Evolutionary conservation across 1,284 basidiomycete species (phyloP).

Genomic region (Cystobasidiaceae sp.): DNA sequence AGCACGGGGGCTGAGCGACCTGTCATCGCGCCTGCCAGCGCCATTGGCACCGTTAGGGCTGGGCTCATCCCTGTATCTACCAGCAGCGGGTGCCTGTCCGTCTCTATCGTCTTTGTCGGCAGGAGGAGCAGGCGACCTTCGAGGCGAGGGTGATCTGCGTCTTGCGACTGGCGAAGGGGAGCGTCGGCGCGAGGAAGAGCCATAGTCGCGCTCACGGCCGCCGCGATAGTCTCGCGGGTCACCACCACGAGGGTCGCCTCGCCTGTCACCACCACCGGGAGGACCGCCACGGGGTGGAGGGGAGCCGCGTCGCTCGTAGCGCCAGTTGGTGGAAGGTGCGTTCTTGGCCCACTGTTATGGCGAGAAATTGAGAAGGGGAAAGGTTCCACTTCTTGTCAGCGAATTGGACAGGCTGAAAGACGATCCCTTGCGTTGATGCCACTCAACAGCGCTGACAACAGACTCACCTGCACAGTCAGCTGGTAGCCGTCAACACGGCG

Average conservation of each 20-base stretch:
- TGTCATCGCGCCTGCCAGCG: slow-evolving; percentile 7
- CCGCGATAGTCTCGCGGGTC: slow-evolving; percentile 5
- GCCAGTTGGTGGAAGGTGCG: slow-evolving; percentile 29
- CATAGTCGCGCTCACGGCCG: slow-evolving; percentile 13
- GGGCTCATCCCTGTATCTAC: slow-evolving; percentile 1
- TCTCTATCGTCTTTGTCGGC: slow-evolving; percentile 16
- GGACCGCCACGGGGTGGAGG: not conserved
- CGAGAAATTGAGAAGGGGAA: not conserved
- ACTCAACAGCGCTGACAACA: not conserved
- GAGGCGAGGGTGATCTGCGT: slow-evolving; percentile 9
- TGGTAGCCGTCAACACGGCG: slow-evolving; percentile 28
- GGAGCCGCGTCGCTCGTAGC: slow-evolving; percentile 10
- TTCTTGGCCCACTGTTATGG: slow-evolving; percentile 32
- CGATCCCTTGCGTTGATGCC: too few relatives aligned
- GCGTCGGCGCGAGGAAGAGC: slow-evolving; percentile 14
- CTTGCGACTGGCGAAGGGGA: slow-evolving; percentile 13
- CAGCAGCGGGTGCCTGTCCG: not conserved
- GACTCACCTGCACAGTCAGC: slow-evolving; percentile 22
- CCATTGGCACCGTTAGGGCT: slow-evolving; percentile 13
- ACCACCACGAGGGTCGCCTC: not conserved
- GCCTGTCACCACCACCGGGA: not conserved
- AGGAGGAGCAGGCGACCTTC: not conserved
- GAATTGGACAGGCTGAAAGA: too few relatives aligned
- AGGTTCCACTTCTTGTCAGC: not conserved
- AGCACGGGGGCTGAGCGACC: slow-evolving; percentile 1